Percentiles rank a stretch among this genome's conserved stretches.
phyloP scores from a whole-genome alignment of 2,329 filamentous ascomycete species.

The Colletotrichum australisinense region DNA sequence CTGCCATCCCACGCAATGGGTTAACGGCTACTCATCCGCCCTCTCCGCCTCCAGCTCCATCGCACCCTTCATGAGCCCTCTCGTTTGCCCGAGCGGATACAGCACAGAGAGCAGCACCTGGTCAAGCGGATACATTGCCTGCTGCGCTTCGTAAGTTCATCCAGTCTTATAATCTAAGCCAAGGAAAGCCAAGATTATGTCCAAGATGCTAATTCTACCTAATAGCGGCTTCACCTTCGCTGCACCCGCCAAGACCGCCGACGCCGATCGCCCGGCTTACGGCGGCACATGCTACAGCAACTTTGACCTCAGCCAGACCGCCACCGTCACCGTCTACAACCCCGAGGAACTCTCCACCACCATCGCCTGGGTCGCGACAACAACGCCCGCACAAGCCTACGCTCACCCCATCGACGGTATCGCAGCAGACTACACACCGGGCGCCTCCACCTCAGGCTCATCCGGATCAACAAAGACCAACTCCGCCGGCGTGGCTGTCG shows the following conservation, averaged over 20 bases:
- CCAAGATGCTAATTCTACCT: background rate
- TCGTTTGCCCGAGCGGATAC: conserved; percentile 29
- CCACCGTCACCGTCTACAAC: conserved; percentile 34
- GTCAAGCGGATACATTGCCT: conserved; percentile 29
- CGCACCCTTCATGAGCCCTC: conserved; percentile 29
- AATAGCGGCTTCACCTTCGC: conserved; percentile 29
- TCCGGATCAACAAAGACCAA: background rate
- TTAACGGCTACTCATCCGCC: conserved; percentile 24
- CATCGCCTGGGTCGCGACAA: conserved; percentile 24
- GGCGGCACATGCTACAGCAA: conserved; percentile 33
- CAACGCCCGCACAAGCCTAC: conserved; percentile 31
- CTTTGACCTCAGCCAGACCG: conserved; percentile 27
- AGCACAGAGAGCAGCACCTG: conserved; percentile 31
- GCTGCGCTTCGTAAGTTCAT: conserved; percentile 21
- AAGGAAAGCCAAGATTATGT: background rate
- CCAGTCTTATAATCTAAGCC: background rate
- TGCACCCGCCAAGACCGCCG: conserved; percentile 9
- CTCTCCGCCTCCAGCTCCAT: conserved; percentile 29
- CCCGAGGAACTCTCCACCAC: conserved; percentile 23
- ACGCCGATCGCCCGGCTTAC: conserved; percentile 28
- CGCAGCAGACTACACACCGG: conserved; percentile 29
- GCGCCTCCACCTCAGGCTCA: background rate
- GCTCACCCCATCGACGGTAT: conserved; percentile 30
- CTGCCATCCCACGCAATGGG: conserved; percentile 29
- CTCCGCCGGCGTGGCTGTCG: background rate